A percentile compares a stretch with the other conserved stretches of the same genome.
Evolutionary conservation across 768 basidiomycete species (phyloP).

Genomic region (Trametes cingulata): DNA sequence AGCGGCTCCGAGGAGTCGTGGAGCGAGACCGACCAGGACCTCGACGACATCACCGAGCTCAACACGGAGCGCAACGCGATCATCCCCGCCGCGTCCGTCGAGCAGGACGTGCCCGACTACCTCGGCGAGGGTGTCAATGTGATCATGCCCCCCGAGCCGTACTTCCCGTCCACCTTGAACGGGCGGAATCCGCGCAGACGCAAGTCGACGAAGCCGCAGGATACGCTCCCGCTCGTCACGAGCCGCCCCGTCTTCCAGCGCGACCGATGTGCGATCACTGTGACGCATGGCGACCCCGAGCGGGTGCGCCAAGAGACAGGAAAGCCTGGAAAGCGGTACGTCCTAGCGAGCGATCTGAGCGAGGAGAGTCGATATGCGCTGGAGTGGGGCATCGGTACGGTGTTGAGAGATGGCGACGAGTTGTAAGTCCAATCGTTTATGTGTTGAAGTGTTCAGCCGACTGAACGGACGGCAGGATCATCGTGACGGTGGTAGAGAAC

Average conservation of each 20-base stretch:
- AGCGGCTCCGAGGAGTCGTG: conserved; percentile 56
- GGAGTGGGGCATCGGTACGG: conserved; percentile 98
- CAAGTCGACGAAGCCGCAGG: conserved; percentile 63
- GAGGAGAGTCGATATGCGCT: conserved; percentile 94
- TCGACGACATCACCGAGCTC: conserved; percentile 80
- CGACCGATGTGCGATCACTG: conserved; percentile 87
- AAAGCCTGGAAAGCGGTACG: conserved; percentile 65
- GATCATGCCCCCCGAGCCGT: conserved; percentile 80
- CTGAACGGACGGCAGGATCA: conserved; percentile 45
- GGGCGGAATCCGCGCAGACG: conserved; percentile 46
- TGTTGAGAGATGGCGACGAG: conserved; percentile 92
- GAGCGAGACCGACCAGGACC: conserved; percentile 59
- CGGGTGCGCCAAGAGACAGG: conserved; percentile 49
- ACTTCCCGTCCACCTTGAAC: conserved; percentile 76
- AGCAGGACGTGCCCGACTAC: conserved; percentile 71
- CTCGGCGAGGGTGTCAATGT: conserved; percentile 93
- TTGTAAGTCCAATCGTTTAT: conserved; percentile 43
- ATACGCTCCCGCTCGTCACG: conserved; percentile 64
- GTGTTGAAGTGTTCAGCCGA: neutral
- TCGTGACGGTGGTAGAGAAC: conserved; percentile 91
- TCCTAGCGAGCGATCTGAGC: conserved; percentile 92
- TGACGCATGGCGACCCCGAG: conserved; percentile 83
- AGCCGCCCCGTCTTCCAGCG: conserved; percentile 84
- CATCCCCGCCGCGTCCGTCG: conserved; percentile 47
- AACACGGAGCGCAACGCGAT: conserved; percentile 87